Evolutionary conservation across 1,139 yeast species (phyloP).

Genomic region (Candida pseudoviswanathii): DNA sequence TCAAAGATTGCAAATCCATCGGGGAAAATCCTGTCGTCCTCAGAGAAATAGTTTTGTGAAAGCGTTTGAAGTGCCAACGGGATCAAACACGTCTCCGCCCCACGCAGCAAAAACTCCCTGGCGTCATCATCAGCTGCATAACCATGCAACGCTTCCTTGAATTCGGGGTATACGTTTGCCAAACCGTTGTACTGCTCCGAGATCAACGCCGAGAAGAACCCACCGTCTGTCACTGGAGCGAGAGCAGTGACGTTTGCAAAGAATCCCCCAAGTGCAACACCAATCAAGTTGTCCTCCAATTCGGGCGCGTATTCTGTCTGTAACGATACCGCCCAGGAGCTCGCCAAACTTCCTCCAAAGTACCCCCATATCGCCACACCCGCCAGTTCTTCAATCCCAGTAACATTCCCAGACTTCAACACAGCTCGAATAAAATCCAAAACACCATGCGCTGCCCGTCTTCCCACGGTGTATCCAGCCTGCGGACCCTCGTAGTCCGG

Average conservation of each 20-base stretch:
- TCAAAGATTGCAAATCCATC: not conserved
- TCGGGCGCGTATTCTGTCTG: slow-evolving; percentile 40
- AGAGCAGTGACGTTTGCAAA: slow-evolving; percentile 28
- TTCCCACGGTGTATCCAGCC: slow-evolving; percentile 26
- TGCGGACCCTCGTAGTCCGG: slow-evolving; percentile 28
- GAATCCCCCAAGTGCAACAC: slow-evolving; percentile 39
- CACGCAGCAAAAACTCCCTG: not conserved
- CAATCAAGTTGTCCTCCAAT: slow-evolving; percentile 24
- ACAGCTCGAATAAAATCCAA: slow-evolving; percentile 27
- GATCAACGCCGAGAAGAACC: slow-evolving; percentile 24
- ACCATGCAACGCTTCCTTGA: not conserved
- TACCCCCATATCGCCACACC: slow-evolving; percentile 28
- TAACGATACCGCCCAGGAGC: slow-evolving; percentile 31
- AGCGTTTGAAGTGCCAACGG: not conserved
- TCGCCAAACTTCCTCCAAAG: slow-evolving; percentile 31
- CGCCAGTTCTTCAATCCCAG: slow-evolving; percentile 25
- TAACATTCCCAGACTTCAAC: slow-evolving; percentile 18
- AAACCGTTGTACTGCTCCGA: slow-evolving; percentile 30
- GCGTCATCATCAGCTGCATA: not conserved
- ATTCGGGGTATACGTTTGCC: slow-evolving; percentile 27
- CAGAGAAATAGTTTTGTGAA: not conserved
- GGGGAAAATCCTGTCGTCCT: not conserved
- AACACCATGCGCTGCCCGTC: slow-evolving; percentile 24
- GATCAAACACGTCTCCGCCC: not conserved
- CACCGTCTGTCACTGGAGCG: slow-evolving; percentile 16